Evolutionary conservation across 2,329 filamentous ascomycete species (phyloP), one percentile per base, ranked within the genome.

Genomic region (Trichoderma sp.): DNA sequence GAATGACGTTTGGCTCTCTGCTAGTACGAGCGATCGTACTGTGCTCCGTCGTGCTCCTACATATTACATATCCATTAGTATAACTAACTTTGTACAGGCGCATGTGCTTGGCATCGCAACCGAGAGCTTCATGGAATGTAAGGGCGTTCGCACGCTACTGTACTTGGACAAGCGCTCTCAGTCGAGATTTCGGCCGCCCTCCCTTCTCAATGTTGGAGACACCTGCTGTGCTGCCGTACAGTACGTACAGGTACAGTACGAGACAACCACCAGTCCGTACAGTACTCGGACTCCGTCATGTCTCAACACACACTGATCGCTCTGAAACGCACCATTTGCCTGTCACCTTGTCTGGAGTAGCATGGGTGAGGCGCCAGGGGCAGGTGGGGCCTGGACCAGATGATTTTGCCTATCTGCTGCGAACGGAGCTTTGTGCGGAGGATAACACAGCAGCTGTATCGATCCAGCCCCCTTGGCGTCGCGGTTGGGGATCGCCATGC

Each of bases 321-420:
- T 52, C 61, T 65, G 61, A 65, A 65, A 65, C 61, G 52, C 61
- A 65, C 61, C 61, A 65, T 56, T 57, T 57, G 61, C 35, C 61
- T 48, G 61, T 65, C 61, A 56, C 61, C 59, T 56, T 34, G 50
- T 64, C 61, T 64, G 61, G 61, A 64, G 61, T 45, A 45, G 61
- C 61, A 64, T 45, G 61, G 52, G 19, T 27, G 61, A 65, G 39
- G 37, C 61, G 52, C 61, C 61, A 65, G 61, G 61, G 61, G 61
- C 52, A 27, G 27, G 61, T 65, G 61, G 61, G 17, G 61, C 42
- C 37, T 35, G 52, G 19, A 13, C 50, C 61, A 34, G 61, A 64
- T 57, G 52, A 42, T 56, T 56, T 45, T 57, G 39, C 61, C 52
- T 27, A 48, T 65, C 61, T 45, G 61, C 29, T 35, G 35, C 27